Percentiles rank a stretch among this genome's conserved stretches.
Evolutionary conservation across 169 alveolate species (phyloP).

Genomic region (Eimeria praecox): DNA sequence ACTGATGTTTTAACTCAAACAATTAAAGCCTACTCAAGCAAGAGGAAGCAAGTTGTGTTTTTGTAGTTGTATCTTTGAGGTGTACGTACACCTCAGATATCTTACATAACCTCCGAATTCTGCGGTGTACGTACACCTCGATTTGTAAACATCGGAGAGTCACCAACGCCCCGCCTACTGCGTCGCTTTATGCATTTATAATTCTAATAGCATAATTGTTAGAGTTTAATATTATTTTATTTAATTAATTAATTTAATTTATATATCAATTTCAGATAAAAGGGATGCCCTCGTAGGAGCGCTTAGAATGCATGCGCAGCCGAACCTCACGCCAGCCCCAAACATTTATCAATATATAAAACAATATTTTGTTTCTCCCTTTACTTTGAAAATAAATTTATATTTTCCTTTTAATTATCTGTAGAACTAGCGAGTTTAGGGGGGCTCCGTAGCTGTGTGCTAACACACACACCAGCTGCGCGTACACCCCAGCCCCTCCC

Average conservation of each 20-base stretch:
- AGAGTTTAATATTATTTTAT: too few relatives aligned
- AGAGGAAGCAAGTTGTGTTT: background rate
- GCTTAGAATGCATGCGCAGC: background rate
- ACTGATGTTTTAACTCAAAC: too few relatives aligned
- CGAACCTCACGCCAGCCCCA: background rate
- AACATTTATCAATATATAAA: background rate
- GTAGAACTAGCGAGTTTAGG: background rate
- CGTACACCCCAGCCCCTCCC: background rate
- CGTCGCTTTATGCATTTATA: too few relatives aligned
- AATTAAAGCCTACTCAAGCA: background rate
- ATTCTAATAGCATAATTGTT: too few relatives aligned
- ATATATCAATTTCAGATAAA: too few relatives aligned
- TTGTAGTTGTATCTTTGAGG: too few relatives aligned
- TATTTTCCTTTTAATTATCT: background rate
- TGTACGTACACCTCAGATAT: too few relatives aligned
- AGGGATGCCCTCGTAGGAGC: background rate
- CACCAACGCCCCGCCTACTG: too few relatives aligned
- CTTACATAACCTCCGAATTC: background rate
- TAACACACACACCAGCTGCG: background rate
- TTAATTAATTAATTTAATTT: too few relatives aligned
- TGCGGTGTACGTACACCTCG: background rate
- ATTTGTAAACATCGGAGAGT: too few relatives aligned
- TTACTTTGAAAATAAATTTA: background rate
- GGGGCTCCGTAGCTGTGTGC: background rate
- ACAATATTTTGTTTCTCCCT: background rate